These are phyloP conservation scores for Volvox africanus DNA, from an alignment of 139 green algal genomes.

Conservation along the genomic window DNA sequence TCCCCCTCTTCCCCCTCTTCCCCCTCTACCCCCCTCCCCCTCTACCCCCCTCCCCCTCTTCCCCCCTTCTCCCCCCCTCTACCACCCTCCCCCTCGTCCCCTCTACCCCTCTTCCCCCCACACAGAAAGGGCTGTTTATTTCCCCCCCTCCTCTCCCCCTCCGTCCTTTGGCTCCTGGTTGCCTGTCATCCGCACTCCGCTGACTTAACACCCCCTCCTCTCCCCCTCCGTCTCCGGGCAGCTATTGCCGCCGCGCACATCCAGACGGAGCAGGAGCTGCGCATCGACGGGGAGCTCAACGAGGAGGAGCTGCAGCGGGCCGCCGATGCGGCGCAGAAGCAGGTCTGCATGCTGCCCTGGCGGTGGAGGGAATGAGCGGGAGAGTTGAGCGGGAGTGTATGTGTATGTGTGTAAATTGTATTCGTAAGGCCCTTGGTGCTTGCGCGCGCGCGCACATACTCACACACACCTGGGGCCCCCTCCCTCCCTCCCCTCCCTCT, in stretches of 20 bases:
- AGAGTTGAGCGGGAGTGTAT: not conserved
- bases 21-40: no score
- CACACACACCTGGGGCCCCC: no score
- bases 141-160: not conserved
- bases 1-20: no score
- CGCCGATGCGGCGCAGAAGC: constrained; percentile 40
- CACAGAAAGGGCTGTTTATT: no score
- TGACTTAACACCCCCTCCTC: not conserved
- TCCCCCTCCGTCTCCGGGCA: not conserved
- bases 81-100: no score
- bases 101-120: no score
- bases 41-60: no score
- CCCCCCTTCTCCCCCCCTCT: no score
- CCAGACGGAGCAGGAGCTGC: constrained; percentile 42
- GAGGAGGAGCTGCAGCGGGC: constrained; percentile 57
- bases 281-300: constrained; percentile 48
- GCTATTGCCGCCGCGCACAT: constrained; percentile 6
- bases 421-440: not conserved
- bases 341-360: not conserved
- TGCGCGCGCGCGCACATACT: no score
- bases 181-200: no score
- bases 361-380: not conserved
- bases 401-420: not conserved
- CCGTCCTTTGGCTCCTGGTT: no score
- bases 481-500: not conserved